A percentile compares a stretch with the other conserved stretches of the same genome.
Evolutionary conservation across 441 rosid species (phyloP).

Genomic region (Gossypium lobatum): DNA sequence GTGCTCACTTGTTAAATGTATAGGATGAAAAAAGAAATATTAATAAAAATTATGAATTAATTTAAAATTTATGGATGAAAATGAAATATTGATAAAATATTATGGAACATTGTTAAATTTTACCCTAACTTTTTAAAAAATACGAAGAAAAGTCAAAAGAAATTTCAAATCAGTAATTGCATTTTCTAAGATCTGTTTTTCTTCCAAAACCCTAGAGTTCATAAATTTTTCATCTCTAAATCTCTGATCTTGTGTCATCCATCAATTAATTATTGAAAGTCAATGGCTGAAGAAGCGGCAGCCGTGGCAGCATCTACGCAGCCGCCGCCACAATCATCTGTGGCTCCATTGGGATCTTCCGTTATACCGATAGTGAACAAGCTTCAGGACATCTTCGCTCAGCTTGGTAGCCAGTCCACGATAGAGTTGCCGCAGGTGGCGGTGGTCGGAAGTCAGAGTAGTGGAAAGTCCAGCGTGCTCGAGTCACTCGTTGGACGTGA

Average conservation of each 20-base stretch:
- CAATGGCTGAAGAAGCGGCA: constrained; percentile 17
- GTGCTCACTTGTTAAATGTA: too few relatives aligned
- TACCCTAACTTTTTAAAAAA: too few relatives aligned
- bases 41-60: too few relatives aligned
- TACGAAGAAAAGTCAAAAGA: neutral
- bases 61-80: too few relatives aligned
- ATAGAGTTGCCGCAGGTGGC: constrained; percentile 82
- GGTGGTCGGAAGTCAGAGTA: constrained; percentile 73
- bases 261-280: neutral
- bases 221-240: neutral
- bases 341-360: constrained; percentile 60
- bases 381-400: constrained; percentile 91
- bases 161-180: neutral
- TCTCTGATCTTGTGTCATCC: neutral
- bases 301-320: constrained; percentile 7
- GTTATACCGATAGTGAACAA: constrained; percentile 91
- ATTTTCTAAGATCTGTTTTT: neutral
- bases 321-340: constrained; percentile 24
- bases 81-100: too few relatives aligned
- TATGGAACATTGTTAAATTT: too few relatives aligned
- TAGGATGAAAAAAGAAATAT: too few relatives aligned
- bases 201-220: constrained; percentile 15
- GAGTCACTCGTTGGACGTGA: constrained; percentile 77
- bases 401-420: constrained; percentile 69
- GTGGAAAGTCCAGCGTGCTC: constrained; percentile 78